These are phyloP conservation scores for Uronychia binucleata DNA, from an alignment of 73 alveolate species.

Conservation along the genomic window DNA sequence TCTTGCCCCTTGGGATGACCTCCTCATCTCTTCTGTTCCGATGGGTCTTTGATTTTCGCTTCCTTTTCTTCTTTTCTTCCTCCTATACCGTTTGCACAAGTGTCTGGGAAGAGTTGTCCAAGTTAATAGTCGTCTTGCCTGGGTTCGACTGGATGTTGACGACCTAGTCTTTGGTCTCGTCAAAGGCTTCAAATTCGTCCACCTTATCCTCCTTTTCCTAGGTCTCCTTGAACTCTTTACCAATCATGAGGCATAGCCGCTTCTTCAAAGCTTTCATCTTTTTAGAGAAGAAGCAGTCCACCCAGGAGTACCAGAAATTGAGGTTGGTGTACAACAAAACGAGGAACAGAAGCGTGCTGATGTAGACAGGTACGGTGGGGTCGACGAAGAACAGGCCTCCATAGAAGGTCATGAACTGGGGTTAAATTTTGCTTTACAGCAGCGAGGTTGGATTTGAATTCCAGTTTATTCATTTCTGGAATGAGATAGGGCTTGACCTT, in stretches of 20 bases:
- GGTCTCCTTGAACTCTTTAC: too few species aligned
- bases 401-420: slow-evolving; percentile 45
- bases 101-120: too few species aligned
- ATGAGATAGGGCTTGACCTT: slow-evolving; percentile 34
- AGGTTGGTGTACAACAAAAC: slow-evolving; percentile 11
- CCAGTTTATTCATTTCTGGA: slow-evolving; percentile 29
- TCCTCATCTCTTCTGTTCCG: too few species aligned
- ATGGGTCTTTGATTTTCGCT: too few species aligned
- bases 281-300: slow-evolving; percentile 19
- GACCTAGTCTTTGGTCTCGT: too few species aligned
- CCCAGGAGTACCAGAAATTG: slow-evolving; percentile 40
- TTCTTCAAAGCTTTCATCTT: not conserved
- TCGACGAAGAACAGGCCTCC: slow-evolving; percentile 51
- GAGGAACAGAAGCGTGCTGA: slow-evolving; percentile 19
- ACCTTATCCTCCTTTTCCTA: too few species aligned
- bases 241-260: not conserved
- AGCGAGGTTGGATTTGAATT: slow-evolving; percentile 50
- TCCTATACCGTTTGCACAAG: too few species aligned
- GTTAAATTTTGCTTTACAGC: slow-evolving; percentile 22
- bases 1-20: too few species aligned
- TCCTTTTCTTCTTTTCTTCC: too few species aligned
- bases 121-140: too few species aligned
- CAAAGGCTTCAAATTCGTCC: too few species aligned
- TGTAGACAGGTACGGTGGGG: slow-evolving; percentile 29
- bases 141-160: too few species aligned